Percentiles rank a stretch among this genome's conserved stretches.
phyloP scores from a whole-genome alignment of 2,329 filamentous ascomycete species.

The Sclerotinia nivalis region DNA sequence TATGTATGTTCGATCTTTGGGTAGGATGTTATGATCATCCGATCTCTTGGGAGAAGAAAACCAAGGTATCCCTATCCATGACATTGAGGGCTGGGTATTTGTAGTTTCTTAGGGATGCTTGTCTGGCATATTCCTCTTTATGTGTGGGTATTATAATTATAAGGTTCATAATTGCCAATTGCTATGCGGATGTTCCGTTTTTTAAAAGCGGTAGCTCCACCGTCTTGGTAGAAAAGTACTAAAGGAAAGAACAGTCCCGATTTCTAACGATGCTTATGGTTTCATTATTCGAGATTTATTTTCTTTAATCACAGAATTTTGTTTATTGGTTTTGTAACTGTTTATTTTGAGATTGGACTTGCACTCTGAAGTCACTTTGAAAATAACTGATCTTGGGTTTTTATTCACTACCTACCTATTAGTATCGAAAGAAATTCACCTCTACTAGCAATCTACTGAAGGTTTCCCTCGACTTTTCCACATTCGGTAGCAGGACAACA shows the following conservation, averaged over 20 bases:
- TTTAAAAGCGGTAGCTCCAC: slow-evolving; percentile 11
- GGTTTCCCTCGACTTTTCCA: neutral
- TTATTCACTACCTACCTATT: neutral
- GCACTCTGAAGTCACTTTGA: neutral
- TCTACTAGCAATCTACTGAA: neutral
- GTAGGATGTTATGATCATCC: neutral
- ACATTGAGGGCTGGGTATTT: slow-evolving; percentile 5
- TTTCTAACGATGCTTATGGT: neutral
- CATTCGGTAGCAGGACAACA: slow-evolving; percentile 8
- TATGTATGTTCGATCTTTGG: neutral
- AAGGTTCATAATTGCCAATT: slow-evolving; percentile 13
- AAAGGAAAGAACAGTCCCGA: slow-evolving; percentile 20
- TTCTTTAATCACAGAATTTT: slow-evolving; percentile 3
- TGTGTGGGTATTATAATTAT: neutral
- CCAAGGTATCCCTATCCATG: neutral
- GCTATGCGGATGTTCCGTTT: slow-evolving; percentile 9
- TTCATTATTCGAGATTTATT: neutral
- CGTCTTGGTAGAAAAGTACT: slow-evolving; percentile 16
- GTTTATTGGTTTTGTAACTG: neutral
- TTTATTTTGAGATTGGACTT: neutral
- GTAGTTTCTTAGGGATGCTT: slow-evolving; percentile 1
- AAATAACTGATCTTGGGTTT: neutral
- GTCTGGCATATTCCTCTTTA: neutral
- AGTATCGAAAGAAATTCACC: neutral
- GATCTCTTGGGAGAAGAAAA: neutral